These are phyloP conservation scores for Aspergillus avenaceus DNA, from an alignment of 495 filamentous ascomycete genomes.

Conservation along the genomic window DNA sequence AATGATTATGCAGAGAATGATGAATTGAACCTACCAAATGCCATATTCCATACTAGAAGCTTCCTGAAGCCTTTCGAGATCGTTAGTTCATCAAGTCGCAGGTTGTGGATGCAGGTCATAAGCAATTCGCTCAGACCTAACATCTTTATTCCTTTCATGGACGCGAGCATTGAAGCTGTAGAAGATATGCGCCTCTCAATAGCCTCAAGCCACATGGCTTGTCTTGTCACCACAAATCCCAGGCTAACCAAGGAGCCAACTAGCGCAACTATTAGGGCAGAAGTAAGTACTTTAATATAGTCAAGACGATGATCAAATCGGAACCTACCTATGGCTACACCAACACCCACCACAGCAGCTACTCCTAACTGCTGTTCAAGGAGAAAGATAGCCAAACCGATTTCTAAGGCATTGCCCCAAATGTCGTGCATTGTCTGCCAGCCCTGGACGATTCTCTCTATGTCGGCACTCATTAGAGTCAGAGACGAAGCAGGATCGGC, in stretches of 20 bases:
- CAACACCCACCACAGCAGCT: slow-evolving; percentile 48
- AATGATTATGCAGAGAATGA: background rate
- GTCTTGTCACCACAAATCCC: slow-evolving; percentile 25
- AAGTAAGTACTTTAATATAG: background rate
- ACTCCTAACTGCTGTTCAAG: slow-evolving; percentile 54
- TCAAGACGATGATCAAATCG: slow-evolving; percentile 13
- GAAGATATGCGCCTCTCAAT: slow-evolving; percentile 50
- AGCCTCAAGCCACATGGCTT: slow-evolving; percentile 46
- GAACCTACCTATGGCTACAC: slow-evolving; percentile 42
- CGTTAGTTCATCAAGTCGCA: slow-evolving; percentile 54
- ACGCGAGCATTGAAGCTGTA: slow-evolving; percentile 45
- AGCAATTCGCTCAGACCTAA: slow-evolving; percentile 45
- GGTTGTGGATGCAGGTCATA: slow-evolving; percentile 39
- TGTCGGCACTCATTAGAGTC: slow-evolving; percentile 62
- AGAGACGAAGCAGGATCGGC: slow-evolving; percentile 49
- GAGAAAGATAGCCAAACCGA: slow-evolving; percentile 55
- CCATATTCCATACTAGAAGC: slow-evolving; percentile 52
- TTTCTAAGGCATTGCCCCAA: slow-evolving; percentile 56
- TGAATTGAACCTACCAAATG: slow-evolving; percentile 29
- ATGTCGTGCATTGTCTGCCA: slow-evolving; percentile 51
- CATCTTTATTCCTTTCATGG: slow-evolving; percentile 61
- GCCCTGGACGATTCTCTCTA: slow-evolving; percentile 49
- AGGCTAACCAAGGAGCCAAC: slow-evolving; percentile 34
- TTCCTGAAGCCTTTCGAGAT: slow-evolving; percentile 54
- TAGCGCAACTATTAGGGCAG: slow-evolving; percentile 22